These are phyloP conservation scores for Vitis hybrid DNA, from an alignment of 177 flowering plant species.

Conservation along the genomic window DNA sequence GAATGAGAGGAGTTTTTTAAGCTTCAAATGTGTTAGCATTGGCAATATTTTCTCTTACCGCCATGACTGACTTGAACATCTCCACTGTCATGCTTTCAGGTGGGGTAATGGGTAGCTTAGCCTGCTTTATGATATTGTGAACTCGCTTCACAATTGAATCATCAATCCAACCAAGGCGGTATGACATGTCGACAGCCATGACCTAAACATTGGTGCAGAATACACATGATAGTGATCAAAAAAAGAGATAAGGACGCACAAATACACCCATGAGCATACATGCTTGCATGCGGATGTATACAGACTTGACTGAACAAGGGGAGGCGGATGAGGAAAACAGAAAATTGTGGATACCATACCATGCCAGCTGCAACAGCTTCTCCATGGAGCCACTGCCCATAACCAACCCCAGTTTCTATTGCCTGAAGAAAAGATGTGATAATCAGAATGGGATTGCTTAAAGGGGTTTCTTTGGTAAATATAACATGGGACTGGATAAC, in stretches of 20 bases:
- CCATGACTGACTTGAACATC: slow-evolving; percentile 89
- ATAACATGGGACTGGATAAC: not conserved
- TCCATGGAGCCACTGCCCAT: slow-evolving; percentile 98
- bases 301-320: not conserved
- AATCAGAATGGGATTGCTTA: not conserved
- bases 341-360: slow-evolving; percentile 33
- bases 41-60: slow-evolving; percentile 49
- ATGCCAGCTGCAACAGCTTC: slow-evolving; percentile 99
- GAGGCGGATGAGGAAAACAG: not conserved
- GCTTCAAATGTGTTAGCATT: not conserved
- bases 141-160: slow-evolving; percentile 72
- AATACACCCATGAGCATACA: not conserved
- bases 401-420: slow-evolving; percentile 90
- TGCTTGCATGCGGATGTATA: not conserved
- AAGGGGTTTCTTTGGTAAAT: not conserved
- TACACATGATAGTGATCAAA: no score
- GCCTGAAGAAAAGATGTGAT: slow-evolving; percentile 51
- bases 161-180: slow-evolving; percentile 97
- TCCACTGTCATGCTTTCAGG: slow-evolving; percentile 91
- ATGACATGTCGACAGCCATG: slow-evolving; percentile 98
- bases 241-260: not conserved
- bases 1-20: not conserved
- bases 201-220: slow-evolving; percentile 48
- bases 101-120: slow-evolving; percentile 81
- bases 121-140: slow-evolving; percentile 53